Conservation (phyloP, 2,329 filamentous ascomycete species). For the Lomentospora prolificans region DNA sequence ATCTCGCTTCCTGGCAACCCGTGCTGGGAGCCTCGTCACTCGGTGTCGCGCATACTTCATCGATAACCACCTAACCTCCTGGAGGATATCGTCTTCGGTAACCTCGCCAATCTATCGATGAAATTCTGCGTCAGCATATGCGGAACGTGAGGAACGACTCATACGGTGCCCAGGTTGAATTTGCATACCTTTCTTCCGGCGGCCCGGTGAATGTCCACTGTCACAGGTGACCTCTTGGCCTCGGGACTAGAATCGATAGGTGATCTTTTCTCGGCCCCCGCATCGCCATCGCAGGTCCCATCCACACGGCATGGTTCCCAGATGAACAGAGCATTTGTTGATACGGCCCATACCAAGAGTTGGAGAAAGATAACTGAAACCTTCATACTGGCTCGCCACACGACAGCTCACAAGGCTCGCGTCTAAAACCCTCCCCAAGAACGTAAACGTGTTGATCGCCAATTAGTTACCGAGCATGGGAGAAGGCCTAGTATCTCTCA, state of each 20-base stretch:
- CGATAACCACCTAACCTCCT: background rate
- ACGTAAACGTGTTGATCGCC: background rate
- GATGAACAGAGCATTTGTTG: constrained; percentile 11
- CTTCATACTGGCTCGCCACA: background rate
- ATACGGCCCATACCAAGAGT: constrained; percentile 5
- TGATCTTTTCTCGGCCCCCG: background rate
- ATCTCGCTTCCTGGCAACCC: constrained; percentile 18
- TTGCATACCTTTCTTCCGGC: background rate
- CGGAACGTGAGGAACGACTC: background rate
- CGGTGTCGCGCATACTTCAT: constrained; percentile 1
- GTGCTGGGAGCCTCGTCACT: background rate
- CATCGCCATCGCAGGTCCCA: constrained; percentile 8
- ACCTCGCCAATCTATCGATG: background rate
- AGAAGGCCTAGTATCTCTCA: background rate
- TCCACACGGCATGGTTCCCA: constrained; percentile 12
- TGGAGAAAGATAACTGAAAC: background rate
- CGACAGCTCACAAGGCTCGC: background rate
- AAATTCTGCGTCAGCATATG: background rate
- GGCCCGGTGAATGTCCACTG: background rate
- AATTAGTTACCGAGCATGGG: background rate
- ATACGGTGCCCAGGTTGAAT: background rate
- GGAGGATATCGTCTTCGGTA: background rate
- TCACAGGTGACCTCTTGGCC: constrained; percentile 2
- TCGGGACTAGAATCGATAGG: background rate
- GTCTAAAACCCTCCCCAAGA: background rate